Base-by-base conservation (phyloP, 2,329 filamentous ascomycete species). In the Capronia epimyces region DNA sequence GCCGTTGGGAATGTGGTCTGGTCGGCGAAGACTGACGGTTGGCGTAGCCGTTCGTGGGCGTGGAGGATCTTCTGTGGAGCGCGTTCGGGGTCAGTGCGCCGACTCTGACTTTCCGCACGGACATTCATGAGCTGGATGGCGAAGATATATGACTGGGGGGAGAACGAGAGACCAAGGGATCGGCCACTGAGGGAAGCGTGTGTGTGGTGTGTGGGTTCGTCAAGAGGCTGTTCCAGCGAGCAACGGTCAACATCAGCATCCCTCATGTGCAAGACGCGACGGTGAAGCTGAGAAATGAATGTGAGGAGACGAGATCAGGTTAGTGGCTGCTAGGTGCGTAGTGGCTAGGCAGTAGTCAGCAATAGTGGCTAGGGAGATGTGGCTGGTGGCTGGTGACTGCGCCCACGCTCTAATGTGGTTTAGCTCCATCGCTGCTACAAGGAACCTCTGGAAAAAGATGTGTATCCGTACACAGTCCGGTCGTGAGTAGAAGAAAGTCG, bases 71-170 rank as follows among this genome's bases (percentile, higher is more conserved):
- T 37, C 15, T 46, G 55, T 50, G 55, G 55, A 55, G 39, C 46
- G 55, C 36, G 37, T 54, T 51, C 48, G 40, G 48, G 54, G 55
- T 52, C 51, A 52, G 46, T 49, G 52, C 49, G 43, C 48, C 13
- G 22, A 29, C 24, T 42, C 48, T 15, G 22, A 29, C 24, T 42
- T 46, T 46, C 45, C 49, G 34, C 21, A 34, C 45, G 22, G 49
- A 52, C 25, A 55, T 34, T 51, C 54, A 51, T 51, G 36, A 44
- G 50, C 47, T 43, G 49, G 20, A 15, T 32, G 24, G 31, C n/a
- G 29, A 9, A 9, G 29, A 32, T 32, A 6, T 32, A 12, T n/a
- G 40, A 24, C 24, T 15, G 20, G 40, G n/a, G 7, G 24, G 40
- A 15, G 40, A 43, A 27, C n/a, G n/a, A 20, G 15, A 21, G 29